Percentiles rank a stretch among this genome's conserved stretches.
These are phyloP conservation scores for Irpex lacteus DNA, from an alignment of 1,284 basidiomycete species.

Conservation along the genomic window DNA sequence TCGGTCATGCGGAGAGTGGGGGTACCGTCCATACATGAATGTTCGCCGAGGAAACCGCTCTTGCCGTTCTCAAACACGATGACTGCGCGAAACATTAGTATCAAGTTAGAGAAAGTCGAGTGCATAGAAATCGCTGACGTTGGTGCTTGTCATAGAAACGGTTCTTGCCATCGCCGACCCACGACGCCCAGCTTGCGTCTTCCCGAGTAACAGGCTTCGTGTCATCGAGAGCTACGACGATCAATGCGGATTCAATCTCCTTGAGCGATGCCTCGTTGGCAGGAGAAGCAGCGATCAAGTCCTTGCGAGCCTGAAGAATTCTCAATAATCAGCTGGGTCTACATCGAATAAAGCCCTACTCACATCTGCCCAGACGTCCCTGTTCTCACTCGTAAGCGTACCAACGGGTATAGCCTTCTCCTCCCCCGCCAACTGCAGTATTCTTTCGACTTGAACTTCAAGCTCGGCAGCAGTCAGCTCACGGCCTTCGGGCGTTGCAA, in stretches of 20 bases:
- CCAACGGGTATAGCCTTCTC: constrained; percentile 68
- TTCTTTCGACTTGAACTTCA: constrained; percentile 76
- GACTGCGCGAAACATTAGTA: too few species aligned
- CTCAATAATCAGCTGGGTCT: constrained; percentile 1
- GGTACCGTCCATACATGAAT: constrained; percentile 96
- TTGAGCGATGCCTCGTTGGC: constrained; percentile 69
- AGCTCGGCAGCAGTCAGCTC: constrained; percentile 80
- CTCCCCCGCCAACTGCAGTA: constrained; percentile 69
- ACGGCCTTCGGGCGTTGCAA: constrained; percentile 58
- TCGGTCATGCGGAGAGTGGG: constrained; percentile 96
- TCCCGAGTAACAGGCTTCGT: constrained; percentile 77
- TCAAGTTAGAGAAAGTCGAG: neutral
- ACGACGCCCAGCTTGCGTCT: constrained; percentile 80
- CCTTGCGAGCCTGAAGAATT: constrained; percentile 51
- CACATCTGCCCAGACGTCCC: constrained; percentile 88
- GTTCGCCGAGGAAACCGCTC: constrained; percentile 88
- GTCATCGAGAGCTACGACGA: constrained; percentile 87
- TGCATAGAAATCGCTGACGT: constrained; percentile 53
- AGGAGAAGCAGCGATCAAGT: constrained; percentile 64
- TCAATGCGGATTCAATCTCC: constrained; percentile 87
- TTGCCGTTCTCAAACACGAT: constrained; percentile 93
- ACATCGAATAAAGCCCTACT: constrained; percentile 16
- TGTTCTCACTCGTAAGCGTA: constrained; percentile 84
- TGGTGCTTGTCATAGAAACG: constrained; percentile 99
- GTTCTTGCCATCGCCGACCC: constrained; percentile 92